Evolutionary conservation across 2,329 filamentous ascomycete genomes (phyloP).

Genomic region (Sarocladium oryzae): DNA sequence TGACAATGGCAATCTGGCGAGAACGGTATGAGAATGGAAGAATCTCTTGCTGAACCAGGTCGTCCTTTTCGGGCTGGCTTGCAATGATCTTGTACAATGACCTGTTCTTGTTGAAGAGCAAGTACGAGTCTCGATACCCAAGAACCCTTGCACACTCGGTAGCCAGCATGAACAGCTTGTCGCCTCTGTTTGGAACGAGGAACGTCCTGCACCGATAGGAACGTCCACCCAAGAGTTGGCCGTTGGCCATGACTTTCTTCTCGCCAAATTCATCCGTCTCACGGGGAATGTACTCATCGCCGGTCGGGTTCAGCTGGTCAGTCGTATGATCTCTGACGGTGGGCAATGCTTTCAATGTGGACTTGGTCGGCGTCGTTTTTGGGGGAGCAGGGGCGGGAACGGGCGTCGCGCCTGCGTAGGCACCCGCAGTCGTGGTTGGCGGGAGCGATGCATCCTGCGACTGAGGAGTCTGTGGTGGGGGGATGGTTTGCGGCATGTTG

Average conservation of each 20-base stretch:
- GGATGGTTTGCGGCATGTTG: conserved; percentile 26
- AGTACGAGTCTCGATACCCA: conserved; percentile 93
- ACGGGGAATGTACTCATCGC: conserved; percentile 90
- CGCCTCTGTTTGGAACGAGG: conserved; percentile 79
- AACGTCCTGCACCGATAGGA: conserved; percentile 94
- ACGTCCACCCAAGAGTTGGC: conserved; percentile 72
- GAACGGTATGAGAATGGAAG: conserved; percentile 96
- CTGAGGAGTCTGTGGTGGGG: conserved; percentile 50
- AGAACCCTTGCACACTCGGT: conserved; percentile 94
- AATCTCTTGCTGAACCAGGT: conserved; percentile 90
- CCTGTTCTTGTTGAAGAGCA: conserved; percentile 97
- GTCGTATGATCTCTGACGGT: conserved; percentile 97
- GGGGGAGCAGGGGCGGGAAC: conserved; percentile 51
- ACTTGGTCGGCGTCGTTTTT: conserved; percentile 75
- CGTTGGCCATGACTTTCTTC: conserved; percentile 82
- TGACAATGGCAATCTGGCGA: conserved; percentile 97
- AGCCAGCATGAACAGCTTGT: conserved; percentile 97
- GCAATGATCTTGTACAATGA: conserved; percentile 98
- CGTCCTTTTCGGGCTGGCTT: conserved; percentile 91
- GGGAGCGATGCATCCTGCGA: conserved; percentile 41
- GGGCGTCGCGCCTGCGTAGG: conserved; percentile 26
- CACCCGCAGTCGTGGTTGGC: conserved; percentile 18
- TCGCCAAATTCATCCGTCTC: conserved; percentile 91
- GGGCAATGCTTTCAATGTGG: conserved; percentile 85
- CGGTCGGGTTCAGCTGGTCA: conserved; percentile 81